Evolutionary conservation across 2,329 filamentous ascomycete species (phyloP).

Genomic region (Clonostachys rhizophaga): DNA sequence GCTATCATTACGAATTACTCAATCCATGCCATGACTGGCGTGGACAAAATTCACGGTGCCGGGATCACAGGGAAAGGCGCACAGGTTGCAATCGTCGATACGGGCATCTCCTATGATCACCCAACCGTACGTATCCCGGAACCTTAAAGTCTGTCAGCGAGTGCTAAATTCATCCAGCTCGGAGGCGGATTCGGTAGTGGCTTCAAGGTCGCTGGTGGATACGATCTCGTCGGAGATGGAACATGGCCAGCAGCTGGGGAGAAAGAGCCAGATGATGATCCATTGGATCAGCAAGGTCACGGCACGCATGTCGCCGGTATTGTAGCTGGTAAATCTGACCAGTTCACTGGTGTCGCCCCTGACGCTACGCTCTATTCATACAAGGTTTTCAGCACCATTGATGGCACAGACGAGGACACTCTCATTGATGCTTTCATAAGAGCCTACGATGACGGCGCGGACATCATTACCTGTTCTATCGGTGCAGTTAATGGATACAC

Average conservation of each 20-base stretch:
- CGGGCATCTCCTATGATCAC: constrained; percentile 15
- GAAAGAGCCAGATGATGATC: constrained; percentile 15
- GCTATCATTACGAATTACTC: not conserved
- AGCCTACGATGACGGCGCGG: constrained; percentile 18
- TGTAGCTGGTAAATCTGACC: constrained; percentile 15
- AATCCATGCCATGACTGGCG: constrained; percentile 14
- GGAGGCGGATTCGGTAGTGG: constrained; percentile 14
- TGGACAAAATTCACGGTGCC: constrained; percentile 12
- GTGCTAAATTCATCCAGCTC: constrained; percentile 5
- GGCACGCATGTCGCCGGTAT: constrained; percentile 23
- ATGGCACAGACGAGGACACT: constrained; percentile 14
- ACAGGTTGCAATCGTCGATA: constrained; percentile 17
- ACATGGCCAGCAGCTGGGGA: not conserved
- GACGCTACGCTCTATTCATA: constrained; percentile 17
- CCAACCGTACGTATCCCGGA: not conserved
- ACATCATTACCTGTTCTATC: constrained; percentile 26
- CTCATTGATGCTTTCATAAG: constrained; percentile 26
- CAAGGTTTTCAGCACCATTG: constrained; percentile 14
- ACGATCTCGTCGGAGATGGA: constrained; percentile 12
- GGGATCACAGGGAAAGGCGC: constrained; percentile 14
- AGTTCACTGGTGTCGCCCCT: constrained; percentile 18
- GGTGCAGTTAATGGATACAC: constrained; percentile 17
- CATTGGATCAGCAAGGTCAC: constrained; percentile 15
- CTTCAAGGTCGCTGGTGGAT: constrained; percentile 14
- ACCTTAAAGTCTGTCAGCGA: not conserved